These are phyloP conservation scores for Sporothrix mexicana DNA, from an alignment of 2,329 filamentous ascomycete genomes.

Conservation along the genomic window DNA sequence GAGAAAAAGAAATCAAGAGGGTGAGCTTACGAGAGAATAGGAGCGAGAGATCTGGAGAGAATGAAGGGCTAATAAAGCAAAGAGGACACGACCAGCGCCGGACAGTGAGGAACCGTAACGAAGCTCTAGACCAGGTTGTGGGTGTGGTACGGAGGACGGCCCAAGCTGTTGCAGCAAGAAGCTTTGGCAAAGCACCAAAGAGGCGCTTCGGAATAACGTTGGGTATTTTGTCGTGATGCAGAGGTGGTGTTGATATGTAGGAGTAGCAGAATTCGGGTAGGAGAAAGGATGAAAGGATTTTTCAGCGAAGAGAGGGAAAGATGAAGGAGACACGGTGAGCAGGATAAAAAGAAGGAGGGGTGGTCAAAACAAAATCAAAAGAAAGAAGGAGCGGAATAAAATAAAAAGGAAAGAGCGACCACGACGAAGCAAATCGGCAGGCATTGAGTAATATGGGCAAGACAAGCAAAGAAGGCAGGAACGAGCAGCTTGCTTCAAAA, in stretches of 20 bases:
- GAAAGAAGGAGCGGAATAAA: slow-evolving; percentile 10
- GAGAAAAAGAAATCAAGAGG: background rate
- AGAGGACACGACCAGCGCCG: background rate
- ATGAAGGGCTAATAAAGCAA: background rate
- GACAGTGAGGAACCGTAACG: background rate
- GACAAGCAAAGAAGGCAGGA: slow-evolving; percentile 26
- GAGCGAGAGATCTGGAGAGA: background rate
- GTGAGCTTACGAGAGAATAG: slow-evolving; percentile 11
- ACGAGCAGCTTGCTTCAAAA: slow-evolving; percentile 10
- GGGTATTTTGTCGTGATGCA: too few relatives aligned
- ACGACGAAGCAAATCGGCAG: slow-evolving; percentile 27
- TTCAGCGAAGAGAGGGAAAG: background rate
- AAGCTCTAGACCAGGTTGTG: slow-evolving; percentile 4
- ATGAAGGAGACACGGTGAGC: slow-evolving; percentile 6
- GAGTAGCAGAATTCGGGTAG: background rate
- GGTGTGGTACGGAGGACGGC: background rate
- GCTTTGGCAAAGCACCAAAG: background rate
- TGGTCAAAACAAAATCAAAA: slow-evolving; percentile 13
- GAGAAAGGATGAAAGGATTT: background rate
- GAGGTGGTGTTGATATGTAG: background rate
- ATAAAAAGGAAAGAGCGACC: slow-evolving; percentile 20
- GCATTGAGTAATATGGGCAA: background rate
- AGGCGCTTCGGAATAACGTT: background rate
- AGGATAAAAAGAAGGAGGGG: background rate
- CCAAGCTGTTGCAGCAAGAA: too few relatives aligned